Percentiles rank a stretch among this genome's conserved stretches.
These are phyloP conservation scores for Echinochloa phyllopogon DNA, from an alignment of 176 grass and related monocot genomes.

Conservation along the genomic window DNA sequence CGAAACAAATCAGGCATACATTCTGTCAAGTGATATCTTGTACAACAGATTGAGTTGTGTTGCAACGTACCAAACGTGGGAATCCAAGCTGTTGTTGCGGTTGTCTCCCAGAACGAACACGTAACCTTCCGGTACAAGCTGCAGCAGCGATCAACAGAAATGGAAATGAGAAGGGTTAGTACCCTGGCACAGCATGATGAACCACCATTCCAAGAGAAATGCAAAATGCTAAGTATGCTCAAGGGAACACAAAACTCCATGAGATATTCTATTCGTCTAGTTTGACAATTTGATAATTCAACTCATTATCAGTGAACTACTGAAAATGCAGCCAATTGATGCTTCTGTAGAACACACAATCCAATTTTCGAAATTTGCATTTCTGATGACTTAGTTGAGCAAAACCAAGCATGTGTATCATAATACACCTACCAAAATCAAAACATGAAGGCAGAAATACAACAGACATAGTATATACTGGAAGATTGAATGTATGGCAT, in stretches of 20 bases:
- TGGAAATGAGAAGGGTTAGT: not conserved
- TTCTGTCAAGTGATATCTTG: not conserved
- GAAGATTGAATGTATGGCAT: conserved; percentile 19
- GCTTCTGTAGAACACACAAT: not conserved
- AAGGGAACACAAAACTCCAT: not conserved
- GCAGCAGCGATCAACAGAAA: conserved; percentile 5
- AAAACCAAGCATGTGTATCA: not conserved
- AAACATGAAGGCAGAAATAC: not conserved
- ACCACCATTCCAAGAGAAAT: not conserved
- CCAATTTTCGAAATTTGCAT: not conserved
- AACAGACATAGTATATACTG: not conserved
- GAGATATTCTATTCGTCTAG: not conserved
- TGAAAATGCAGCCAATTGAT: conserved; percentile 9
- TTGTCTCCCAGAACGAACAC: conserved; percentile 98
- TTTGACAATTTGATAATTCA: not conserved
- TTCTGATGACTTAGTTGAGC: not conserved
- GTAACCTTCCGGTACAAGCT: conserved; percentile 77
- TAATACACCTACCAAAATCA: not conserved
- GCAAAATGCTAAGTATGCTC: not conserved
- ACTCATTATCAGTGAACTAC: not conserved
- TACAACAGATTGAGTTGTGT: not conserved
- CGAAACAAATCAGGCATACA: not conserved
- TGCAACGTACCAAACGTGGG: conserved; percentile 79
- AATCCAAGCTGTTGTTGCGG: conserved; percentile 92
- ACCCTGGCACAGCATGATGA: not conserved